Evolutionary conservation across 768 basidiomycete genomes (phyloP).

Genomic region (Lactarius evosmus): DNA sequence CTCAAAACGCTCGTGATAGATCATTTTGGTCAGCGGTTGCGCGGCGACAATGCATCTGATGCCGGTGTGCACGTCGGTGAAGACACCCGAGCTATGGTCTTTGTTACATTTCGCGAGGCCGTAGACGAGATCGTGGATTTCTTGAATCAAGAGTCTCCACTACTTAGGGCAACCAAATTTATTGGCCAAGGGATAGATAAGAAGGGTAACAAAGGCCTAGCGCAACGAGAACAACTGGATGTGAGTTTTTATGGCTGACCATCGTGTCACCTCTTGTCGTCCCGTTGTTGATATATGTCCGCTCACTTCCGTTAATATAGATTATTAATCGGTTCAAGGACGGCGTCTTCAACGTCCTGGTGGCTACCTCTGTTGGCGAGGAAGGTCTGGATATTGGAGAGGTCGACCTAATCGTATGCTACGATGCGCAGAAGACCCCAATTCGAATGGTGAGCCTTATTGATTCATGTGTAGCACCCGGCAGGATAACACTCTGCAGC

Average conservation of each 20-base stretch:
- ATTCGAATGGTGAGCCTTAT: conserved; percentile 79
- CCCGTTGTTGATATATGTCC: neutral
- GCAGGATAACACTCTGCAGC: conserved; percentile 42
- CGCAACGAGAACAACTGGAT: conserved; percentile 88
- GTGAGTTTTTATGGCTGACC: conserved; percentile 41
- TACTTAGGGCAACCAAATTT: conserved; percentile 81
- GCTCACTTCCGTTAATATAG: conserved; percentile 39
- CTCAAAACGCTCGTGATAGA: conserved; percentile 70
- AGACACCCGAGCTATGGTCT: conserved; percentile 85
- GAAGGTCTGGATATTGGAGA: conserved; percentile 98
- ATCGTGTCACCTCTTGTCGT: conserved; percentile 9
- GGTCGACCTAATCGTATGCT: conserved; percentile 93
- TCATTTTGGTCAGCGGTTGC: conserved; percentile 63
- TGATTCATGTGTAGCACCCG: neutral
- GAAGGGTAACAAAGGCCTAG: conserved; percentile 80
- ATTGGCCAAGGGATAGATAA: conserved; percentile 89
- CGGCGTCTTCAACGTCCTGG: conserved; percentile 87
- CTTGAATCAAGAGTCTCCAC: conserved; percentile 69
- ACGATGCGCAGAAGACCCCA: conserved; percentile 93
- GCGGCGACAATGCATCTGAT: conserved; percentile 24
- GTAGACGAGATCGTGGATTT: conserved; percentile 88
- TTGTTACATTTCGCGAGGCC: conserved; percentile 83
- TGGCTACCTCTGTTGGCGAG: conserved; percentile 96
- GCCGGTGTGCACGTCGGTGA: conserved; percentile 28
- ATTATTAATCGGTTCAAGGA: conserved; percentile 83